phyloP scores from a whole-genome alignment of 2,329 filamentous ascomycete genomes.

The Magnaporthales sp. region DNA sequence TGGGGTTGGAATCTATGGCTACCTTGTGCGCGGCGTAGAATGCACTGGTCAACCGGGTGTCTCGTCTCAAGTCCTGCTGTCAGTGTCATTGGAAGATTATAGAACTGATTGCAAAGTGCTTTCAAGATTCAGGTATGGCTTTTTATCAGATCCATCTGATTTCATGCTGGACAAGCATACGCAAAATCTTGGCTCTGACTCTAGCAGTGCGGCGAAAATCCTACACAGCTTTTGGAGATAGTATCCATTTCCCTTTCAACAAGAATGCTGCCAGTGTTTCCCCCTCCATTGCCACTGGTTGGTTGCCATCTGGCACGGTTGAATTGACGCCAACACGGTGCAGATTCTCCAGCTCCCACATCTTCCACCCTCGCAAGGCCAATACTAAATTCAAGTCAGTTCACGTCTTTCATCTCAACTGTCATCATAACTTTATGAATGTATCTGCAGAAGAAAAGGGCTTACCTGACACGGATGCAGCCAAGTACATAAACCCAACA shows the following conservation, averaged over 20 bases:
- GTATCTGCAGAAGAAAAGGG: background rate
- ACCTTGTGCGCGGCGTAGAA: no score
- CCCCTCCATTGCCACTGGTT: background rate
- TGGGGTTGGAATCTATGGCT: no score
- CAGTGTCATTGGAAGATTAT: no score
- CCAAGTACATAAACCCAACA: slow-evolving; percentile 51
- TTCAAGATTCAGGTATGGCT: no score
- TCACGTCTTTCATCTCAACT: background rate
- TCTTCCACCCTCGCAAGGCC: slow-evolving; percentile 32
- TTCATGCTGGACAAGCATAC: no score
- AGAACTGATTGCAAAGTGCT: no score
- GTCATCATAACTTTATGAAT: no score
- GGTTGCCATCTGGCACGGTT: background rate
- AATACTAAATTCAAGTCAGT: slow-evolving; percentile 21
- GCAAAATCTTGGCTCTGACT: background rate
- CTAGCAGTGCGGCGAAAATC: background rate
- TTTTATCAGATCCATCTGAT: no score
- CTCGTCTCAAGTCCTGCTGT: no score
- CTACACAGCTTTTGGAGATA: slow-evolving; percentile 8
- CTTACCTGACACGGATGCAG: slow-evolving; percentile 36
- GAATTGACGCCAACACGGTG: slow-evolving; percentile 9
- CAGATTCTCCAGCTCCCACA: slow-evolving; percentile 26
- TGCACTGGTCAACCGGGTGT: no score
- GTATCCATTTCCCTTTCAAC: slow-evolving; percentile 11
- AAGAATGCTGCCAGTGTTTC: slow-evolving; percentile 9